Evolutionary conservation across 2,329 filamentous ascomycete genomes (phyloP), one percentile per base, ranked within the genome.

Genomic region (Phialophora verrucosa): DNA sequence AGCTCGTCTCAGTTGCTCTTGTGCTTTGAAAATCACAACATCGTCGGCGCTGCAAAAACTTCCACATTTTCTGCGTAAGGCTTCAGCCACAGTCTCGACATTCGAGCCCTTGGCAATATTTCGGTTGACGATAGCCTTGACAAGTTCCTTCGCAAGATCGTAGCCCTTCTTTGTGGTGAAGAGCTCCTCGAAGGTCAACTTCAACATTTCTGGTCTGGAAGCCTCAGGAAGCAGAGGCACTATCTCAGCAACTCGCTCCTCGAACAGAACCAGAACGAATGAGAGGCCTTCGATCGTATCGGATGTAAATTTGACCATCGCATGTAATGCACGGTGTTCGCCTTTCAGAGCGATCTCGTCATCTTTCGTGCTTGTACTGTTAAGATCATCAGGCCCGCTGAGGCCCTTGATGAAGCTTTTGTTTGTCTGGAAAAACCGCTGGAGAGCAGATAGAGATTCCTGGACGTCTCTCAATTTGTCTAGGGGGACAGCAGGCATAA

Each of bases 21-120:
- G 94, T 0, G 95, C 95, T 79, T 97, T 98, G 88, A 99, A 99
- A 72, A 97, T 94, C 70, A 98, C 89, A 1, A 98, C 95, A 80
- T 99, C 95, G 70, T 99, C 94, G 0, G 94, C 89, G 74, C 93
- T 97, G 78, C 95, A 99, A 84, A 99, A 99, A 79, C 91, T 97
- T 69, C 95, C 96, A 73, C 95, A 99, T 73, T 93, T 88, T 73
- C 95, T 86, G 55, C 95, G 87, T 58, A 99, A 82, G n/a, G 93
- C 92, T 78, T 99, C 95, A 0, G 95, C 94, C 27, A 99, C 93
- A 0, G 93, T 97, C 79, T 99, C 96, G 23, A 99, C 94, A 70
- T 98, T 99, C 4, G 93, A 94, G 10, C 96, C 95, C 74, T 92
- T 97, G 65, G 94, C 91, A 73, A 99, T 99, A 77, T 97, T 99